Evolutionary conservation across 2,329 filamentous ascomycete species (phyloP).

Genomic region (Sporothrix brunneoviolacea): DNA sequence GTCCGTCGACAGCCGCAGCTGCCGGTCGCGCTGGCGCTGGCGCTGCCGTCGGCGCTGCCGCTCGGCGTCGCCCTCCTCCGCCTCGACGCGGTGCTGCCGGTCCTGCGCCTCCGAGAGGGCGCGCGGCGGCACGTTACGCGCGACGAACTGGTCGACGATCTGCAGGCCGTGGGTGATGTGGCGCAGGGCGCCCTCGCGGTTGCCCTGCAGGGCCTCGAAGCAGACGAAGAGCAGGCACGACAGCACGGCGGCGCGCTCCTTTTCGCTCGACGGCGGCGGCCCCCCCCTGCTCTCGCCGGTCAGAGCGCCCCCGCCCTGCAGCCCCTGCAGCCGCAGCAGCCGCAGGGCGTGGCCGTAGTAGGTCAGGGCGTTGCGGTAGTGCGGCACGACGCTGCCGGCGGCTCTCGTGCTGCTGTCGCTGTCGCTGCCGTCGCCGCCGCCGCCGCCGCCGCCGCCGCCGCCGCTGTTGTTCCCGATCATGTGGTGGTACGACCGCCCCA

Average conservation of each 20-base stretch:
- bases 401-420: background rate
- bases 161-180: constrained; percentile 32
- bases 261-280: constrained; percentile 14
- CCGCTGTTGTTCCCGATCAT: background rate
- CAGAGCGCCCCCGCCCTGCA: background rate
- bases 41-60: background rate
- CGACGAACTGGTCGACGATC: constrained; percentile 30
- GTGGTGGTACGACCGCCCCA: constrained; percentile 12
- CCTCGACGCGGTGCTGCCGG: no score
- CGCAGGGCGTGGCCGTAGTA: constrained; percentile 31
- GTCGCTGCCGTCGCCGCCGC: no score
- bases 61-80: no score
- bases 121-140: constrained; percentile 2
- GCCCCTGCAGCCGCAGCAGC: constrained; percentile 11
- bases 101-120: constrained; percentile 67
- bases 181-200: constrained; percentile 27
- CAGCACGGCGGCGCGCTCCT: constrained; percentile 26
- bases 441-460: no score
- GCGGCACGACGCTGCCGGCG: constrained; percentile 6
- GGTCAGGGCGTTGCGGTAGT: constrained; percentile 29
- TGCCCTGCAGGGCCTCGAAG: constrained; percentile 33
- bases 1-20: no score
- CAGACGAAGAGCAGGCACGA: constrained; percentile 33
- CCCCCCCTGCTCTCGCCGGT: constrained; percentile 8
- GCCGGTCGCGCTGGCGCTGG: constrained; percentile 3